Evolutionary conservation across 306 rosid genomes (phyloP).

Genomic region (Sicyos edulis): DNA sequence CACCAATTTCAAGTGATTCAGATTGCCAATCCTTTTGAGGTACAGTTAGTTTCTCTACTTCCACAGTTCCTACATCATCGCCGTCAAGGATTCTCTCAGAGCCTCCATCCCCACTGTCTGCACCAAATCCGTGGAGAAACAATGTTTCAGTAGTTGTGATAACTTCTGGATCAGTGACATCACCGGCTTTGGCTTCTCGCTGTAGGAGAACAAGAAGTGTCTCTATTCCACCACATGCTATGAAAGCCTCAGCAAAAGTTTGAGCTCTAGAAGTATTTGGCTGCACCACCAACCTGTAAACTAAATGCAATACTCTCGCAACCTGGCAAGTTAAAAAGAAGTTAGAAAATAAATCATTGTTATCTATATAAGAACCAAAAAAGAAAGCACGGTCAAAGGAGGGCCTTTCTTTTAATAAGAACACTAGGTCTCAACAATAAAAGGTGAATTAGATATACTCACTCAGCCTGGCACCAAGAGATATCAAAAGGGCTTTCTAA

Average conservation of each 20-base stretch:
- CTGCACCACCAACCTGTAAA: conserved; percentile 85
- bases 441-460: background rate
- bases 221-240: conserved; percentile 85
- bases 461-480: background rate
- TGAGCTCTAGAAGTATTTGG: conserved; percentile 81
- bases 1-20: conserved; percentile 39
- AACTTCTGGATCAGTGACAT: conserved; percentile 45
- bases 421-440: background rate
- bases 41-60: conserved; percentile 38
- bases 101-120: conserved; percentile 33
- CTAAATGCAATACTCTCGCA: conserved; percentile 84
- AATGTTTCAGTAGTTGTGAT: conserved; percentile 31
- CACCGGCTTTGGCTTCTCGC: conserved; percentile 82
- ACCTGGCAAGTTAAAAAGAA: conserved; percentile 36
- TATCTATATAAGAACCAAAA: background rate
- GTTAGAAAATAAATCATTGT: conserved; percentile 4
- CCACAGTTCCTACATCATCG: conserved; percentile 32
- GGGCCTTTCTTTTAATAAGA: background rate
- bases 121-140: conserved; percentile 28
- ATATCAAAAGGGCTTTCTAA: background rate
- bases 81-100: conserved; percentile 37
- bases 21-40: conserved; percentile 43
- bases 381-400: conserved; percentile 5
- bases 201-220: conserved; percentile 88
- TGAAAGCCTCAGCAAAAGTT: conserved; percentile 79